Percentiles rank a stretch among this genome's conserved stretches.
Conservation (phyloP, 345 rosid genomes). For the Murraya koenigii region DNA sequence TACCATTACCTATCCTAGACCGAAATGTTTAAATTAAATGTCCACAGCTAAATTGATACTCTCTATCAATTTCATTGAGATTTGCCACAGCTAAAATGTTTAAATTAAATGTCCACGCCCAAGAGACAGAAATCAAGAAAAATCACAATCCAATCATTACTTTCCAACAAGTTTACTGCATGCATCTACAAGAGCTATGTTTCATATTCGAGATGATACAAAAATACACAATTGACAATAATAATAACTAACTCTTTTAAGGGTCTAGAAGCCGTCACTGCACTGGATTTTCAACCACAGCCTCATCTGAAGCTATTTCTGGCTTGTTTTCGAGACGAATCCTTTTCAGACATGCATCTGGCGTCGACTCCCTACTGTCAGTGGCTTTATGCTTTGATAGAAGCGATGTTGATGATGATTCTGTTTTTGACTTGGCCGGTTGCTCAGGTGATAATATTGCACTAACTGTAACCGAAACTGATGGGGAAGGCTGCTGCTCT, state of each 20-base stretch:
- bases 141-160: slow-evolving; percentile 11
- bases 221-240: not conserved
- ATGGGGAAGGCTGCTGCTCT: slow-evolving; percentile 22
- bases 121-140: slow-evolving; percentile 3
- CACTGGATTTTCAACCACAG: slow-evolving; percentile 33
- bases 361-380: slow-evolving; percentile 21
- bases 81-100: not conserved
- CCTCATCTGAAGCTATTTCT: slow-evolving; percentile 24
- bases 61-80: not conserved
- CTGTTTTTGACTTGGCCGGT: slow-evolving; percentile 34
- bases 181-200: not conserved
- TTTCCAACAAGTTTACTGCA: not conserved
- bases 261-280: slow-evolving; percentile 20
- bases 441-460: not conserved
- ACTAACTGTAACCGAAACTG: not conserved
- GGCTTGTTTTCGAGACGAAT: slow-evolving; percentile 29
- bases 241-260: not conserved
- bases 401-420: slow-evolving; percentile 28
- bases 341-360: slow-evolving; percentile 40
- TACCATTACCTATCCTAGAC: too few relatives aligned
- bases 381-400: slow-evolving; percentile 36
- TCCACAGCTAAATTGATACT: too few relatives aligned
- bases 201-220: not conserved
- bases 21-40: too few relatives aligned
- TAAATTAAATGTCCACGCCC: not conserved